phyloP scores from a whole-genome alignment of 208 protist genomes.

The Trypanosoma mega region DNA sequence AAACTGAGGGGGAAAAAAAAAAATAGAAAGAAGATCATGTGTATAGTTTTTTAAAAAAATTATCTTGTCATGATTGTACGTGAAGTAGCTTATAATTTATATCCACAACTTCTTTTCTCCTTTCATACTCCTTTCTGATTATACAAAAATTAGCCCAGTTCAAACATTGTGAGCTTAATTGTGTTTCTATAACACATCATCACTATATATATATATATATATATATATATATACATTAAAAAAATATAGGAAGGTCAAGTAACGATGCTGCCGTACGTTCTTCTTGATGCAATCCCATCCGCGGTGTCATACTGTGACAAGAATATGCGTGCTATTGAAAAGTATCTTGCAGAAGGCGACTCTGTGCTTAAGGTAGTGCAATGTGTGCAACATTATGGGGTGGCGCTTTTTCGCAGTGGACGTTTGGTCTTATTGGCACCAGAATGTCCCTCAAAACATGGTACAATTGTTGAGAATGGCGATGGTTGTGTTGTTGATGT shows the following conservation, averaged over 20 bases:
- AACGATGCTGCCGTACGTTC: conserved; percentile 12
- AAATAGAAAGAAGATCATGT: background rate
- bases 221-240: background rate
- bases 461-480: conserved; percentile 30
- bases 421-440: conserved; percentile 43
- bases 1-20: no score
- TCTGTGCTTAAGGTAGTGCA: conserved; percentile 42
- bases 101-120: background rate
- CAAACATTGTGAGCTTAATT: background rate
- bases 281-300: conserved; percentile 11
- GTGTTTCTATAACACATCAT: background rate
- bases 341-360: conserved; percentile 24
- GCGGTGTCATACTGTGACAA: conserved; percentile 9
- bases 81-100: background rate
- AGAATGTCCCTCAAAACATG: conserved; percentile 17
- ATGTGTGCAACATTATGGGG: conserved; percentile 42
- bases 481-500: conserved; percentile 62
- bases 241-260: background rate
- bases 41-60: background rate
- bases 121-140: no score
- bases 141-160: no score
- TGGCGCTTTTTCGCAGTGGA: conserved; percentile 39
- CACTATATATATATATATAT: conserved; percentile 6
- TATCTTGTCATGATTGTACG: background rate
- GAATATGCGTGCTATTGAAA: conserved; percentile 17